A percentile compares a stretch with the other conserved stretches of the same genome.
phyloP scores from a whole-genome alignment of 164 flowering plant genomes.

The Akebia trifoliata region DNA sequence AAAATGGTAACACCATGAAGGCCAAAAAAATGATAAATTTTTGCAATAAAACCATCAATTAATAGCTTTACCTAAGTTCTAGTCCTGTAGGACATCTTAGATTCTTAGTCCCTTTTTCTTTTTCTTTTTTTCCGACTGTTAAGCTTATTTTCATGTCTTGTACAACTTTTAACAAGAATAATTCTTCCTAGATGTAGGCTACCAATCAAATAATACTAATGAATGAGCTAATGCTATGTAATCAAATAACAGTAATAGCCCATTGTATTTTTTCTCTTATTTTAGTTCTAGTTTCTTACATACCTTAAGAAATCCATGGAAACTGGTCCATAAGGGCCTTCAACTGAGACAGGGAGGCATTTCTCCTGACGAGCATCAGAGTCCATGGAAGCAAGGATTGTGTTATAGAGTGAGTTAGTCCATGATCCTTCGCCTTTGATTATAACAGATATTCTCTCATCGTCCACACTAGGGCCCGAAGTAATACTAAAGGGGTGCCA shows the following conservation, averaged over 20 bases:
- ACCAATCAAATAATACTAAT: neutral
- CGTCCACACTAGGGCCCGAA: conserved; percentile 56
- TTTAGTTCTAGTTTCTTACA: neutral
- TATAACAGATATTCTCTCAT: conserved; percentile 49
- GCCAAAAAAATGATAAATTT: neutral
- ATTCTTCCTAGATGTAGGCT: no score
- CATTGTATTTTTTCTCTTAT: neutral
- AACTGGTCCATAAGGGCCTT: conserved; percentile 88
- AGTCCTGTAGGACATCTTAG: neutral
- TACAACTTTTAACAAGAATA: no score
- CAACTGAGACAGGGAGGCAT: conserved; percentile 54
- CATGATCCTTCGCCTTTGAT: conserved; percentile 69
- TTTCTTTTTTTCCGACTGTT: neutral
- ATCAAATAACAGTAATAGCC: no score
- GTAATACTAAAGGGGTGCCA: conserved; percentile 86
- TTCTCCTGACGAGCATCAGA: conserved; percentile 25
- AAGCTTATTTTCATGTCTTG: no score
- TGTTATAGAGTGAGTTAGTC: conserved; percentile 53
- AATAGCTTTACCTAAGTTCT: neutral
- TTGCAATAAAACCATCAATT: neutral
- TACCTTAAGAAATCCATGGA: conserved; percentile 62
- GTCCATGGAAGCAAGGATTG: conserved; percentile 30
- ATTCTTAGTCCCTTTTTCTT: neutral
- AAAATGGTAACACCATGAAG: neutral
- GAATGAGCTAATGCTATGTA: conserved; percentile 3